Evolutionary conservation across 2,329 filamentous ascomycete genomes (phyloP).

Genomic region (Nothophoma quercina): DNA sequence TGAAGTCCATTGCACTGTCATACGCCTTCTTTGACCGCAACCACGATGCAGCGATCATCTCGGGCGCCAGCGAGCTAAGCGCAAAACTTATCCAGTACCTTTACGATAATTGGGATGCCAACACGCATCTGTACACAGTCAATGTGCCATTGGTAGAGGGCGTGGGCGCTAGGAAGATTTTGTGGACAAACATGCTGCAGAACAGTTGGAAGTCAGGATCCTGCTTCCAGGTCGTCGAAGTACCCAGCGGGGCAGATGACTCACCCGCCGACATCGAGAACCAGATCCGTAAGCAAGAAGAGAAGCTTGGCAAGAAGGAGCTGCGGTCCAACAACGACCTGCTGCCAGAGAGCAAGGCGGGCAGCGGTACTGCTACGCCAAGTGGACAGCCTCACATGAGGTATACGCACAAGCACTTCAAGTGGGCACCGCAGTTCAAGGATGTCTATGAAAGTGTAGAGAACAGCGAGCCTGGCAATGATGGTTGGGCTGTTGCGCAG

Average conservation of each 20-base stretch:
- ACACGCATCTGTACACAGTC: slow-evolving; percentile 85
- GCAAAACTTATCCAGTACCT: slow-evolving; percentile 82
- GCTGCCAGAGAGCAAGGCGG: slow-evolving; percentile 25
- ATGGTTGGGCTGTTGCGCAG: slow-evolving; percentile 91
- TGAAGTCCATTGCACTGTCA: slow-evolving; percentile 76
- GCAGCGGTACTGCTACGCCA: slow-evolving; percentile 43
- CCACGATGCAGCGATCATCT: slow-evolving; percentile 83
- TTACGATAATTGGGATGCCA: slow-evolving; percentile 72
- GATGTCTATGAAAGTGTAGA: slow-evolving; percentile 91
- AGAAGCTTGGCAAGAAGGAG: slow-evolving; percentile 55
- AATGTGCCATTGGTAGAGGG: slow-evolving; percentile 87
- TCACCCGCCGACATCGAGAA: slow-evolving; percentile 73
- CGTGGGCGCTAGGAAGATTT: slow-evolving; percentile 73
- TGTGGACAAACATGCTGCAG: slow-evolving; percentile 88
- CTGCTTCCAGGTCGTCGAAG: slow-evolving; percentile 83
- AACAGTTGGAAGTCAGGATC: slow-evolving; percentile 88
- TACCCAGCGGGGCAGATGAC: slow-evolving; percentile 67
- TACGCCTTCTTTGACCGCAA: slow-evolving; percentile 90
- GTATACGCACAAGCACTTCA: slow-evolving; percentile 86
- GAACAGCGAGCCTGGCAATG: slow-evolving; percentile 78
- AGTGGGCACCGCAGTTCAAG: slow-evolving; percentile 87
- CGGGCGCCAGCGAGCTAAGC: slow-evolving; percentile 75
- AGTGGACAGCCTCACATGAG: slow-evolving; percentile 48
- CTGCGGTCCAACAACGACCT: slow-evolving; percentile 34
- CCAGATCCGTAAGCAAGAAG: slow-evolving; percentile 71